phyloP scores from a whole-genome alignment of 352 stramenopile genomes.

The Pythium sukuiense region DNA sequence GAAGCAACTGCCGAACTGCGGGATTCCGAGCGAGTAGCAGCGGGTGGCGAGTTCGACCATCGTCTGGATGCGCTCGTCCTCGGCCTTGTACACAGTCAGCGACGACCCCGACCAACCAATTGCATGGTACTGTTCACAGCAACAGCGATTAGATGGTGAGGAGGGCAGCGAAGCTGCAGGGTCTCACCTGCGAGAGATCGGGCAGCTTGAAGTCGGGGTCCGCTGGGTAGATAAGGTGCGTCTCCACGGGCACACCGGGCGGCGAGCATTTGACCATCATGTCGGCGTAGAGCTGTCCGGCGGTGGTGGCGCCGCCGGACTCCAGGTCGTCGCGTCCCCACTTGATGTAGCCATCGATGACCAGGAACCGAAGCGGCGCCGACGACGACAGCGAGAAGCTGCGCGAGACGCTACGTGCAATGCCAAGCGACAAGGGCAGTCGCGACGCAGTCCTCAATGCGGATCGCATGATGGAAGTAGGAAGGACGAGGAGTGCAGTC shows the following conservation, averaged over 20 bases:
- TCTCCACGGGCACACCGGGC: conserved; percentile 38
- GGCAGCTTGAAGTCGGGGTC: conserved; percentile 54
- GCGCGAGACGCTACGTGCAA: neutral
- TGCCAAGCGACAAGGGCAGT: neutral
- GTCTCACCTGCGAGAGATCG: conserved; percentile 45
- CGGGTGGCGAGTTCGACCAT: conserved; percentile 43
- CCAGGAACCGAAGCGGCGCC: conserved; percentile 47
- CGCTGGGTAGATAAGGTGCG: conserved; percentile 62
- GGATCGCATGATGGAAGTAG: neutral
- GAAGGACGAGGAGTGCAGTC: too few relatives aligned
- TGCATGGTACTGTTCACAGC: conserved; percentile 51
- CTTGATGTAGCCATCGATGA: conserved; percentile 76
- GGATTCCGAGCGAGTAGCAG: conserved; percentile 51
- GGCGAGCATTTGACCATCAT: conserved; percentile 64
- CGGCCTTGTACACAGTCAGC: conserved; percentile 57
- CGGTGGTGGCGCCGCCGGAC: conserved; percentile 59
- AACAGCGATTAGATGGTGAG: neutral
- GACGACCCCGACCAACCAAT: conserved; percentile 80
- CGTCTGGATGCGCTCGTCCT: conserved; percentile 49
- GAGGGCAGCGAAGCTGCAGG: neutral
- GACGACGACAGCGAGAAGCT: conserved; percentile 17
- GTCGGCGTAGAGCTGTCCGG: conserved; percentile 65
- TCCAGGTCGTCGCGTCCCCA: conserved; percentile 58
- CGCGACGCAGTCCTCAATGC: neutral
- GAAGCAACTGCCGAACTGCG: conserved; percentile 82